phyloP scores from a whole-genome alignment of 139 green algal genomes.

The Ulvella scutata region DNA sequence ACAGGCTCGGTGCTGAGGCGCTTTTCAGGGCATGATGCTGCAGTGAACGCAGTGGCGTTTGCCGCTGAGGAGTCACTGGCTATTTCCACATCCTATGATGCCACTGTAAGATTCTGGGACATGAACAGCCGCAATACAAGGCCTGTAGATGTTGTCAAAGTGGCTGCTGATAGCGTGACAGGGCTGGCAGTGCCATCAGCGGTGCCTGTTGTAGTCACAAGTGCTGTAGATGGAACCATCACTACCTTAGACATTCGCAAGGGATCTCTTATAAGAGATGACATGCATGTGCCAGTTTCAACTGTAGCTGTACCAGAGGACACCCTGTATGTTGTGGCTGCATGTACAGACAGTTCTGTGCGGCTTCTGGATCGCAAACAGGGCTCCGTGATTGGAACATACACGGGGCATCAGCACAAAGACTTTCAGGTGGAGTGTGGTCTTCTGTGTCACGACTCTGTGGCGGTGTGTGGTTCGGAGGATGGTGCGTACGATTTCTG shows the following conservation, averaged over 20 bases:
- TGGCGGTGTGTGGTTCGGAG: conserved; percentile 60
- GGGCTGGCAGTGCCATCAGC: conserved; percentile 32
- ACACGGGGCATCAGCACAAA: conserved; percentile 54
- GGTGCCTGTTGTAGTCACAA: conserved; percentile 43
- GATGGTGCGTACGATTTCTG: conserved; percentile 33
- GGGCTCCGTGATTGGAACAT: conserved; percentile 64
- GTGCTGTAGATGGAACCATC: conserved; percentile 74
- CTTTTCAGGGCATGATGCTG: conserved; percentile 75
- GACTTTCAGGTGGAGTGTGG: conserved; percentile 54
- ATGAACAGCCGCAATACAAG: conserved; percentile 53
- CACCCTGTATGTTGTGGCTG: conserved; percentile 42
- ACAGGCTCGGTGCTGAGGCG: conserved; percentile 63
- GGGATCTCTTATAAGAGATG: conserved; percentile 46
- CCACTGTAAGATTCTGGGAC: conserved; percentile 80
- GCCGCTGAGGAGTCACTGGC: conserved; percentile 24
- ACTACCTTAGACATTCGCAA: conserved; percentile 72
- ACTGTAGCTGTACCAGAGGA: conserved; percentile 24
- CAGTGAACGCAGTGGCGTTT: conserved; percentile 59
- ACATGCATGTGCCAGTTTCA: conserved; percentile 53
- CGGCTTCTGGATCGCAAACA: conserved; percentile 39
- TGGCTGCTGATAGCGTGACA: conserved; percentile 61
- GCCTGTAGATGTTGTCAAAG: conserved; percentile 63
- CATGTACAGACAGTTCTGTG: conserved; percentile 55
- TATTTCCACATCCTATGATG: conserved; percentile 77
- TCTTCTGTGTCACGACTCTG: conserved; percentile 54